phyloP scores from a whole-genome alignment of 2,329 filamentous ascomycete genomes.

The Alternaria arborescens region DNA sequence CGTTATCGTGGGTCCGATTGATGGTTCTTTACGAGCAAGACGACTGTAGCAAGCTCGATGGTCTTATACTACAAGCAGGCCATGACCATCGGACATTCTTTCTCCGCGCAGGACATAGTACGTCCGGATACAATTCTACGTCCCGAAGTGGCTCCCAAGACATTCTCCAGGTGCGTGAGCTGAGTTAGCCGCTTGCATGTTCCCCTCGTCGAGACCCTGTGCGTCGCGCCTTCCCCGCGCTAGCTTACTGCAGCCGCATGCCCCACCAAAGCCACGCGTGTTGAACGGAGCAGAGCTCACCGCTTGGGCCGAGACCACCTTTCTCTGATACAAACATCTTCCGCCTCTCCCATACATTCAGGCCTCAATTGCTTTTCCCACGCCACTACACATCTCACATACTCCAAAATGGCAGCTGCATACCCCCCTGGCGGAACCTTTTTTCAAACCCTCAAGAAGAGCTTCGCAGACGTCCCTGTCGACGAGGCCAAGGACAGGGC shows the following conservation, averaged over 20 bases:
- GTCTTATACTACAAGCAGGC: background rate
- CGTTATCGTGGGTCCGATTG: background rate
- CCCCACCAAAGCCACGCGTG: slow-evolving; percentile 24
- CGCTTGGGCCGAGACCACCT: slow-evolving; percentile 24
- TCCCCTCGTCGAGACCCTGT: slow-evolving; percentile 24
- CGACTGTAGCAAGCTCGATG: background rate
- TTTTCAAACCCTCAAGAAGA: slow-evolving; percentile 84
- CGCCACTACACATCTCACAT: background rate
- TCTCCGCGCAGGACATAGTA: background rate
- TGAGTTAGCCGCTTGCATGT: background rate
- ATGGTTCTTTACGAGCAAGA: background rate
- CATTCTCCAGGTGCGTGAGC: background rate
- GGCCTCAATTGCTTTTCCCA: slow-evolving; percentile 1
- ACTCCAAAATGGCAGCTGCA: slow-evolving; percentile 38
- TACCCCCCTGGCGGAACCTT: slow-evolving; percentile 74
- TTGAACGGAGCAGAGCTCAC: slow-evolving; percentile 24
- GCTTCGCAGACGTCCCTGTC: slow-evolving; percentile 83
- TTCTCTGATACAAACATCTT: slow-evolving; percentile 8
- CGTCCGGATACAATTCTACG: background rate
- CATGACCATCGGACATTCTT: background rate
- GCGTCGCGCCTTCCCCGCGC: slow-evolving; percentile 30
- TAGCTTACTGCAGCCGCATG: slow-evolving; percentile 21
- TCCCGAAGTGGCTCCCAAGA: slow-evolving; percentile 4
- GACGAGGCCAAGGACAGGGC: slow-evolving; percentile 77
- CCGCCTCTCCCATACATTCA: background rate